Percentiles rank a stretch among this genome's conserved stretches.
These are phyloP conservation scores for Brassica rapa DNA, from an alignment of 345 rosid species.

Conservation along the genomic window DNA sequence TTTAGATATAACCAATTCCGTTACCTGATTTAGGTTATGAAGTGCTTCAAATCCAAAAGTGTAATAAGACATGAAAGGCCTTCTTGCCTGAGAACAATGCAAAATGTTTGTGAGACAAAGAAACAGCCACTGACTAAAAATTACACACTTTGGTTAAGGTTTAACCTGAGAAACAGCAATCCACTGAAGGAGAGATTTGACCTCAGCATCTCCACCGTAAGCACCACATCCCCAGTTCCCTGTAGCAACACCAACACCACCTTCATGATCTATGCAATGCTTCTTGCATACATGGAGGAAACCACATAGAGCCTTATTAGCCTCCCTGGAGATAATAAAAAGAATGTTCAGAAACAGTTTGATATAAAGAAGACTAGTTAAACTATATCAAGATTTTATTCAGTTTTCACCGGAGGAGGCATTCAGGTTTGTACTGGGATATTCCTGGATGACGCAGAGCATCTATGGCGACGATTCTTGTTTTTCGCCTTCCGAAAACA, in stretches of 20 bases:
- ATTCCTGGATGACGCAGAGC: slow-evolving; percentile 63
- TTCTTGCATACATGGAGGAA: slow-evolving; percentile 56
- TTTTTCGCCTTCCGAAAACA: slow-evolving; percentile 60
- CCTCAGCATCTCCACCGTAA: slow-evolving; percentile 87
- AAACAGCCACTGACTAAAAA: background rate
- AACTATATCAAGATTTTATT: background rate
- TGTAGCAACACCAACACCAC: slow-evolving; percentile 62
- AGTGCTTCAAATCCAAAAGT: background rate
- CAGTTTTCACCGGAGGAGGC: slow-evolving; percentile 54
- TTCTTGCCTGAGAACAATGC: slow-evolving; percentile 21
- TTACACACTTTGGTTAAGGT: background rate
- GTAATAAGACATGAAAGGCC: background rate
- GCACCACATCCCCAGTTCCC: slow-evolving; percentile 99
- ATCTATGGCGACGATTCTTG: slow-evolving; percentile 74
- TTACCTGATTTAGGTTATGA: slow-evolving; percentile 23
- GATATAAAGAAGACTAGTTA: background rate
- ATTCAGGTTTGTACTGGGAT: slow-evolving; percentile 53
- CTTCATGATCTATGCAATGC: slow-evolving; percentile 41
- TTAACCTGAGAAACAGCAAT: slow-evolving; percentile 91
- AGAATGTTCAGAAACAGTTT: slow-evolving; percentile 2
- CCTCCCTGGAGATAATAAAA: slow-evolving; percentile 51
- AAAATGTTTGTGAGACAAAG: slow-evolving; percentile 12
- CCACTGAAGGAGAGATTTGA: slow-evolving; percentile 89
- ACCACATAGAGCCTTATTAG: slow-evolving; percentile 82
- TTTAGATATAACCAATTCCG: background rate